A percentile compares a stretch with the other conserved stretches of the same genome.
These are phyloP conservation scores for Daldinia decipiens DNA, from an alignment of 495 filamentous ascomycete genomes.

Conservation along the genomic window DNA sequence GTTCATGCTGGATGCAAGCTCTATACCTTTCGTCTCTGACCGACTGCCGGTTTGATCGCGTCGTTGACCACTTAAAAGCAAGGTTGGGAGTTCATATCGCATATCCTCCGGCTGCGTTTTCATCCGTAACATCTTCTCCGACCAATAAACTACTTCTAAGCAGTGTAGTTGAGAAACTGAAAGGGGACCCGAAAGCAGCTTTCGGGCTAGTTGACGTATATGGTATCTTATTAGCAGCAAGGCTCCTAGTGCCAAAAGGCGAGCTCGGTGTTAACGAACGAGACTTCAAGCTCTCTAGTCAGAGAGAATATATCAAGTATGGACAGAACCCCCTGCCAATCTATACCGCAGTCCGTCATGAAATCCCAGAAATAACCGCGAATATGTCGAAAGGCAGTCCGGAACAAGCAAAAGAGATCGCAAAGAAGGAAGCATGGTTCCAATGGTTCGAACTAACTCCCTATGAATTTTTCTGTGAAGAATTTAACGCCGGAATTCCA, in stretches of 20 bases:
- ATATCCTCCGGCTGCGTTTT: constrained; percentile 84
- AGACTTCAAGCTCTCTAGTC: constrained; percentile 90
- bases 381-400: constrained; percentile 56
- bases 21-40: constrained; percentile 90
- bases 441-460: constrained; percentile 98
- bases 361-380: constrained; percentile 76
- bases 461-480: constrained; percentile 96
- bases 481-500: constrained; percentile 86
- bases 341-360: constrained; percentile 93
- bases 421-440: constrained; percentile 86
- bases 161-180: constrained; percentile 88
- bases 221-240: constrained; percentile 82
- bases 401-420: constrained; percentile 67
- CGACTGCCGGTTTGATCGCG: constrained; percentile 65
- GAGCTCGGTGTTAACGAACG: constrained; percentile 76
- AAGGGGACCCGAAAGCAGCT: constrained; percentile 79
- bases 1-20: constrained; percentile 93
- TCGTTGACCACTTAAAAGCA: constrained; percentile 86
- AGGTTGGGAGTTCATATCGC: constrained; percentile 88
- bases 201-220: constrained; percentile 95
- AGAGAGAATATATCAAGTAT: constrained; percentile 73
- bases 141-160: constrained; percentile 92
- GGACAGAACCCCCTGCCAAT: constrained; percentile 90
- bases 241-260: constrained; percentile 85
- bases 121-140: constrained; percentile 79